Base-by-base conservation (phyloP, 495 filamentous ascomycete genomes). In the Penicillium bovifimosum region DNA sequence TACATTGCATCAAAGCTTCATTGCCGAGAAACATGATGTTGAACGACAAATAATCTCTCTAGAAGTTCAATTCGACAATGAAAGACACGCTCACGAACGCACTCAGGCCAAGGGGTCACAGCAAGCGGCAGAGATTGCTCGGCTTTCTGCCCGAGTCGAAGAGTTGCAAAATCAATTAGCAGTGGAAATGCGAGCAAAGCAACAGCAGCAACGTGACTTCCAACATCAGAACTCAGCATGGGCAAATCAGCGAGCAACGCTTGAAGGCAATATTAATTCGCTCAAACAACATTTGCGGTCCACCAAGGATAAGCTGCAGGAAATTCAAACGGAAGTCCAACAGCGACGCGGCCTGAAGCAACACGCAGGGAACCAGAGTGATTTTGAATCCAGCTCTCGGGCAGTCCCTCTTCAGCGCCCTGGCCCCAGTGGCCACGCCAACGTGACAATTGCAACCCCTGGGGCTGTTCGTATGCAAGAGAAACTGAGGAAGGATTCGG, bases 31-130 rank as follows among this genome's bases (percentile, higher is more conserved):
- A 56, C 67, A 90, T 14, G 78, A 83, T 13, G 66, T 96, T 11
- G 82, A 91, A 59, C 79, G 86, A 26, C 84, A 90, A 65, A 63
- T 95, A 33, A 85, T 75, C 60, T 81, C 84, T 5, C 61, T 92
- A 4, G 86, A 95, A 60, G 80, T 89, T 36, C 86, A 93, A 60
- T 75, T 96, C 8, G 88, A 88, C 50, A 84, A 85, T 41, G 86
- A 91, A 63, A 91, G 84, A 63, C 78, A 83, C 24, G 76, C 85
- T 2, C 74, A 81, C 18, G 80, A 86, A 49, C 81, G 83, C 45
- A 79, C 74, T 0, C 68, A 77, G 9, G 73, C 76, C 8, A 84
- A 80, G 40, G 76, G 74, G 26, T 52, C 61, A 2, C 70, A 70
- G 31, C 63, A 65, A 38, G 47, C 43, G 16, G 58, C 69, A 61